These are phyloP conservation scores for Eucalyptus erythrocorys DNA, from an alignment of 345 rosid genomes.

Conservation along the genomic window DNA sequence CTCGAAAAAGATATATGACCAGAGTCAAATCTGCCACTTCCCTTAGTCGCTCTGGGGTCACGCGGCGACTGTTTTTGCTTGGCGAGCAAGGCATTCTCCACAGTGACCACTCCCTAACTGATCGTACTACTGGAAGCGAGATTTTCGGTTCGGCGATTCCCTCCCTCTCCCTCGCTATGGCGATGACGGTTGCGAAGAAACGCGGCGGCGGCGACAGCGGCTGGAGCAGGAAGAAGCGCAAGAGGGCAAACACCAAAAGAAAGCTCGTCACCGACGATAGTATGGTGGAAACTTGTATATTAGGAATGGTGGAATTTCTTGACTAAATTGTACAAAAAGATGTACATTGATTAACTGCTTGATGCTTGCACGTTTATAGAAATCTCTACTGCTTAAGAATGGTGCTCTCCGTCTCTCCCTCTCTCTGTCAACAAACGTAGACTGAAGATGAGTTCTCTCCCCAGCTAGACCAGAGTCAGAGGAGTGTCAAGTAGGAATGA, in stretches of 20 bases:
- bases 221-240: conserved; percentile 4
- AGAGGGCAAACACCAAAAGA: background rate
- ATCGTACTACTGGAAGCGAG: background rate
- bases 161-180: background rate
- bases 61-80: background rate
- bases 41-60: background rate
- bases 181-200: background rate
- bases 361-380: too few relatives aligned
- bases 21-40: background rate
- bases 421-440: too few relatives aligned
- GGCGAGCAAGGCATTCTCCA: background rate
- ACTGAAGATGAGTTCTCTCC: too few relatives aligned
- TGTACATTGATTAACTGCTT: too few relatives aligned
- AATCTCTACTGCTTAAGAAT: too few relatives aligned
- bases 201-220: background rate
- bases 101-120: too few relatives aligned
- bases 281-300: too few relatives aligned
- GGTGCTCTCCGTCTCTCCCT: too few relatives aligned
- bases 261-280: background rate
- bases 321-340: too few relatives aligned
- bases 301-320: too few relatives aligned
- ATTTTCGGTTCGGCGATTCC: background rate
- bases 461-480: too few relatives aligned
- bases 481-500: too few relatives aligned
- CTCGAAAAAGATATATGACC: background rate